A percentile compares a stretch with the other conserved stretches of the same genome.
Evolutionary conservation across 2,329 filamentous ascomycete genomes (phyloP).

Genomic region (Calonectria multiphialidica): DNA sequence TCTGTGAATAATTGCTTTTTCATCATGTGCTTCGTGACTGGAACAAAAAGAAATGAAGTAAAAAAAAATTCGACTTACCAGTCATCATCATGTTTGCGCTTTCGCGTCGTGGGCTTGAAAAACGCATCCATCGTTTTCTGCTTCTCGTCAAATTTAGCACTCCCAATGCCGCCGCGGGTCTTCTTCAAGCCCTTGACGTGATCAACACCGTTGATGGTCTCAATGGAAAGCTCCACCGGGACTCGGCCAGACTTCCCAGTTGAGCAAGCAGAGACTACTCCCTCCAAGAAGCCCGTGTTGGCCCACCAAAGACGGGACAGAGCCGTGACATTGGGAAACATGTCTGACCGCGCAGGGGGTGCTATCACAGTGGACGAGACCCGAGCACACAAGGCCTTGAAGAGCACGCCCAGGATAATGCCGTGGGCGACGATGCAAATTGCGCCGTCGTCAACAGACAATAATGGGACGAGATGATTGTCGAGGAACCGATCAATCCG

Average conservation of each 20-base stretch:
- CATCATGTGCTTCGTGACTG: conserved; percentile 67
- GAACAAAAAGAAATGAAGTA: conserved; percentile 25
- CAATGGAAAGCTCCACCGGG: conserved; percentile 57
- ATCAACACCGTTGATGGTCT: conserved; percentile 74
- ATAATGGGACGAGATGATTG: conserved; percentile 69
- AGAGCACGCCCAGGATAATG: conserved; percentile 79
- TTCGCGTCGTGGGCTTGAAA: conserved; percentile 65
- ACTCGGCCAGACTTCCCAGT: neutral
- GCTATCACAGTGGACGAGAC: conserved; percentile 51
- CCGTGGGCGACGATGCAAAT: conserved; percentile 80
- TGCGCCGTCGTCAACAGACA: conserved; percentile 18
- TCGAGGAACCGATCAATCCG: conserved; percentile 77
- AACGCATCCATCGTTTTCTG: conserved; percentile 84
- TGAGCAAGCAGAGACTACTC: conserved; percentile 31
- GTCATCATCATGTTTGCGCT: conserved; percentile 40
- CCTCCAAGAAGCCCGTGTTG: conserved; percentile 65
- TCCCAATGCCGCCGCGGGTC: conserved; percentile 86
- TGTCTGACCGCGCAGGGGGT: conserved; percentile 23
- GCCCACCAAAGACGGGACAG: conserved; percentile 56
- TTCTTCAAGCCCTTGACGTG: conserved; percentile 83
- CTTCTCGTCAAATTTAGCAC: conserved; percentile 77
- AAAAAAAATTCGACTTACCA: conserved; percentile 53
- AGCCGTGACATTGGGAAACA: conserved; percentile 20
- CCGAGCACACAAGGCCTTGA: conserved; percentile 70
- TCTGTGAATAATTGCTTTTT: conserved; percentile 80